A percentile compares a stretch with the other conserved stretches of the same genome.
These are phyloP conservation scores for Rutstroemia sp. DNA, from an alignment of 2,329 filamentous ascomycete species.

Conservation along the genomic window DNA sequence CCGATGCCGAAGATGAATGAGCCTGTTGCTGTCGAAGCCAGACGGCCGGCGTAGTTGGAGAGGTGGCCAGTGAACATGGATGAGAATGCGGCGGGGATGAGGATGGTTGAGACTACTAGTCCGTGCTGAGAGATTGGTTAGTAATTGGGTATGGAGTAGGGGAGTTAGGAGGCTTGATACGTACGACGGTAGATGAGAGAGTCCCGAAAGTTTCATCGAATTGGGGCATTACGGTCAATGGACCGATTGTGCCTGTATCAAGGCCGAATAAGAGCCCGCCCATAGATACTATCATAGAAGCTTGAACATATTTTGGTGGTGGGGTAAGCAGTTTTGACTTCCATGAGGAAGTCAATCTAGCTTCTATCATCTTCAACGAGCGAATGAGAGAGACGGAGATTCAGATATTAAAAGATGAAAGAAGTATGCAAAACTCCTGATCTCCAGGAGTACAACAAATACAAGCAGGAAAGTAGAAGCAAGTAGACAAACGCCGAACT, in stretches of 20 bases:
- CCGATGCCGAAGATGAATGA: constrained; percentile 45
- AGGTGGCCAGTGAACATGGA: constrained; percentile 51
- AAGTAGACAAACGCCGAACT: too few species aligned
- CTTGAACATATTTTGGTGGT: constrained; percentile 24
- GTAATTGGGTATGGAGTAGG: not conserved
- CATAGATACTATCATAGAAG: constrained; percentile 21
- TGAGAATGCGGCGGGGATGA: constrained; percentile 49
- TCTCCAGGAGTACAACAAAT: too few species aligned
- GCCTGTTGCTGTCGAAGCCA: constrained; percentile 41
- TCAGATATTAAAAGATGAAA: too few species aligned
- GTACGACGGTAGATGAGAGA: constrained; percentile 39
- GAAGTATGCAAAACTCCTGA: too few species aligned
- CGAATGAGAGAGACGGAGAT: too few species aligned
- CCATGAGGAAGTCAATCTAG: not conserved
- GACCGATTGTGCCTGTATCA: constrained; percentile 45
- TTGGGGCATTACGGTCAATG: constrained; percentile 42
- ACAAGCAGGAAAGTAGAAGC: too few species aligned
- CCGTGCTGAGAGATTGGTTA: constrained; percentile 33
- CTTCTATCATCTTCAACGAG: not conserved
- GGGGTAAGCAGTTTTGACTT: not conserved
- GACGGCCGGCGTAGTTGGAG: constrained; percentile 43
- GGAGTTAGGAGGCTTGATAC: not conserved
- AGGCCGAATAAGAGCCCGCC: constrained; percentile 26
- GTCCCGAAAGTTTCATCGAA: constrained; percentile 39
- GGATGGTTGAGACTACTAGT: constrained; percentile 50